A percentile compares a stretch with the other conserved stretches of the same genome.
Evolutionary conservation across 225 moss, liverwort and hornwort species (phyloP).

Genomic region (Bryoerythrophyllum caledonicum): DNA sequence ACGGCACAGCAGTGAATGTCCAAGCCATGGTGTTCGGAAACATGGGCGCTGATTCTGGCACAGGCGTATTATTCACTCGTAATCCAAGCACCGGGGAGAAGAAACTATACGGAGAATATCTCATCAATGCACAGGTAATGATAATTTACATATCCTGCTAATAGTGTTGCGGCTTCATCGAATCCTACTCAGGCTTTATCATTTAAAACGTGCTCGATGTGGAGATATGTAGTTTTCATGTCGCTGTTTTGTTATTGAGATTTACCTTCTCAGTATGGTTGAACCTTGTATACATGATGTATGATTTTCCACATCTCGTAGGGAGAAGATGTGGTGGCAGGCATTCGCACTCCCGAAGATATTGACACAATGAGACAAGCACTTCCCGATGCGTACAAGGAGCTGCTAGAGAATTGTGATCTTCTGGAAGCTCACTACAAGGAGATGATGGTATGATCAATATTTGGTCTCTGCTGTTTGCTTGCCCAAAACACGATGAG

Average conservation of each 20-base stretch:
- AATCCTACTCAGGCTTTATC: background rate
- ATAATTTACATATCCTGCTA: constrained; percentile 14
- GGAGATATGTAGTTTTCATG: no score
- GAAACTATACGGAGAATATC: constrained; percentile 92
- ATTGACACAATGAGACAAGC: constrained; percentile 88
- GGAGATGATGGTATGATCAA: constrained; percentile 78
- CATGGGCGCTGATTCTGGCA: constrained; percentile 85
- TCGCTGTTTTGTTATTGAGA: background rate
- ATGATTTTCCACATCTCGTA: constrained; percentile 20
- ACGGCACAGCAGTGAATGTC: constrained; percentile 90
- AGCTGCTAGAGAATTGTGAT: constrained; percentile 84
- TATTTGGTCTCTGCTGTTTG: background rate
- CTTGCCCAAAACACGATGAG: background rate
- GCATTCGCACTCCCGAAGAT: constrained; percentile 91
- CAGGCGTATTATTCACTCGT: constrained; percentile 94
- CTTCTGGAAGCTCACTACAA: constrained; percentile 93
- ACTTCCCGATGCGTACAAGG: constrained; percentile 82
- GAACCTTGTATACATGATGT: background rate
- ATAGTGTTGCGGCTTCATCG: no score
- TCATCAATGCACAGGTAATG: constrained; percentile 84
- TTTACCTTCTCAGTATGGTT: background rate
- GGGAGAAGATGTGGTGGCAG: constrained; percentile 98
- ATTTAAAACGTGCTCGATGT: no score
- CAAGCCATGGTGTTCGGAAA: constrained; percentile 99
- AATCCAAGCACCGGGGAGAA: constrained; percentile 97